Percentiles rank a stretch among this genome's conserved stretches.
These are phyloP conservation scores for Coemansia sp. DNA, from an alignment of 192 early-diverging fungal species.

Conservation along the genomic window DNA sequence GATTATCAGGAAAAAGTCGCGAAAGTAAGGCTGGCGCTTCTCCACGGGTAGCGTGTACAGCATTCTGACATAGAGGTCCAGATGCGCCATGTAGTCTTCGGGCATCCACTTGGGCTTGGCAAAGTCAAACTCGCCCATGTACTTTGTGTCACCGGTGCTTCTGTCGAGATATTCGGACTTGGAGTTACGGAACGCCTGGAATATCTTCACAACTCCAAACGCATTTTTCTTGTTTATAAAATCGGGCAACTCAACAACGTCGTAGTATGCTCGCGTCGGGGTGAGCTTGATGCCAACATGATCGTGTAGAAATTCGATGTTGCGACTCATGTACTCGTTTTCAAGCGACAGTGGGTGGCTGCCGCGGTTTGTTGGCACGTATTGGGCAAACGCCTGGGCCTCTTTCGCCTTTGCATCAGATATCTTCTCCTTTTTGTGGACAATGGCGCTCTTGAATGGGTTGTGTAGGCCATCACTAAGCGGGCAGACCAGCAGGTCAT, in stretches of 20 bases:
- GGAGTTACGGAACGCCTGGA: background rate
- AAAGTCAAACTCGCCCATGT: slow-evolving; percentile 36
- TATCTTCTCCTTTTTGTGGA: background rate
- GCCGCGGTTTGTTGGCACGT: slow-evolving; percentile 6
- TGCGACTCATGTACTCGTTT: slow-evolving; percentile 12
- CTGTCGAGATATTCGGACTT: slow-evolving; percentile 4
- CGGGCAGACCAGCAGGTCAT: background rate
- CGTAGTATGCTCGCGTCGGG: slow-evolving; percentile 25
- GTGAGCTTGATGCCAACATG: slow-evolving; percentile 32
- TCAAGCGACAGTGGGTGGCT: slow-evolving; percentile 24
- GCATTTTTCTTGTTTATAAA: slow-evolving; percentile 10
- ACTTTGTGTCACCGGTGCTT: background rate
- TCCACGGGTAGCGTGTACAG: slow-evolving; percentile 13
- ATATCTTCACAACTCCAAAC: slow-evolving; percentile 23
- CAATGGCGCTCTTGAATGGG: slow-evolving; percentile 23
- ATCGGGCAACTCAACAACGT: background rate
- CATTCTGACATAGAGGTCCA: slow-evolving; percentile 28
- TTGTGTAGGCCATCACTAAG: slow-evolving; percentile 33
- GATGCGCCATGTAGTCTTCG: slow-evolving; percentile 14
- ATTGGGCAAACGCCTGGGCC: background rate
- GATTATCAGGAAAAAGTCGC: slow-evolving; percentile 46
- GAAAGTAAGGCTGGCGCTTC: slow-evolving; percentile 7
- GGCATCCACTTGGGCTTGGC: slow-evolving; percentile 2
- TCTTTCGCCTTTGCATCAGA: background rate
- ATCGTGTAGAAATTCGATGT: slow-evolving; percentile 14